Evolutionary conservation across 176 grass and related monocot species (phyloP).

Genomic region (Chloris gayana): DNA sequence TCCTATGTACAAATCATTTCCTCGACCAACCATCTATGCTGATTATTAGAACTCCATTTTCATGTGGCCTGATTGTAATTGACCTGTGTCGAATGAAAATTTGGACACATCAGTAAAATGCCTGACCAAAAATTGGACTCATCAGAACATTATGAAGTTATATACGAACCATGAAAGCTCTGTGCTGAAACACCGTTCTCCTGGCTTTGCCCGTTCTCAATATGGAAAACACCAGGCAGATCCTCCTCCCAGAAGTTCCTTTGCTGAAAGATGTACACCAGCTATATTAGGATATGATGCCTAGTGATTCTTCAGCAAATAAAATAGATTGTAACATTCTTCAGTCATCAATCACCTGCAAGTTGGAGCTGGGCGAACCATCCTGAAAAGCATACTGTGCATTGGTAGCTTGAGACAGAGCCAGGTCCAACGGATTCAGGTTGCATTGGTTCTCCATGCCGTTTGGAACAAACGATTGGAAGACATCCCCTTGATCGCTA

Average conservation of each 20-base stretch:
- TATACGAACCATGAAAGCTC: slow-evolving; percentile 57
- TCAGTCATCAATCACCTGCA: slow-evolving; percentile 63
- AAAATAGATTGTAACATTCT: neutral
- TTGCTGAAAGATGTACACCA: slow-evolving; percentile 47
- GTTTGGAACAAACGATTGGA: slow-evolving; percentile 36
- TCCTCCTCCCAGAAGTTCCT: slow-evolving; percentile 89
- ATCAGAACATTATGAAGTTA: neutral
- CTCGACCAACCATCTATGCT: neutral
- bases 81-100: slow-evolving; percentile 26
- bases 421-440: slow-evolving; percentile 52
- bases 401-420: slow-evolving; percentile 45
- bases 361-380: slow-evolving; percentile 47
- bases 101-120: neutral
- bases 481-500: slow-evolving; percentile 45
- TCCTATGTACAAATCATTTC: slow-evolving; percentile 49
- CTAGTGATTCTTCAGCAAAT: neutral
- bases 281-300: slow-evolving; percentile 12
- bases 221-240: slow-evolving; percentile 65
- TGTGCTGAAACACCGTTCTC: slow-evolving; percentile 48
- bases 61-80: slow-evolving; percentile 43
- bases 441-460: slow-evolving; percentile 48
- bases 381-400: slow-evolving; percentile 49
- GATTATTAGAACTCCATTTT: slow-evolving; percentile 54
- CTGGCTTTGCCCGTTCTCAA: slow-evolving; percentile 57
- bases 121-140: neutral